Evolutionary conservation across 2,329 filamentous ascomycete genomes (phyloP), one percentile per base, ranked within the genome.

Genomic region (Sordariomycetes sp.): DNA sequence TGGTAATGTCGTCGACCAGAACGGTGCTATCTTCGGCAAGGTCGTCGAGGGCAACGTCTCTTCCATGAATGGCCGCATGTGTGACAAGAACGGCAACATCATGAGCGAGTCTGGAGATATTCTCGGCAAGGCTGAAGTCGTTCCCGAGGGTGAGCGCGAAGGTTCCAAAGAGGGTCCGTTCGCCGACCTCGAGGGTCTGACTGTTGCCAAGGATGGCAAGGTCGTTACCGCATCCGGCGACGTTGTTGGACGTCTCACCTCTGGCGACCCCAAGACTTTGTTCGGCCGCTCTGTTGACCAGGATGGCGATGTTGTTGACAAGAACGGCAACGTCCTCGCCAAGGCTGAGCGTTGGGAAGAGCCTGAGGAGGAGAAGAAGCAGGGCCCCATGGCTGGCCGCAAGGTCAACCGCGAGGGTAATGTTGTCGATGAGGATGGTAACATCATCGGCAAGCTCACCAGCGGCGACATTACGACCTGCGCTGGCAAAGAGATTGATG

Each of bases 291-390:
- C 66, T 8, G 85, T 92, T 14, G 86, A 92, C 37, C 79, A 86
- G 41, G 85, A 93, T 42, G 86, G 86, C 24, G 85, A 92, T 37
- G 77, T 93, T 21, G 67, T 83, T 36, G 86, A 92, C 63, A 79
- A 77, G 54, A 87, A 86, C 49, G 73, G 73, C 21, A 78, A 78
- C 41, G 50, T 61, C 1, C 53, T 78, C 3, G 73, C 71, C 19
- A 68, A 70, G 40, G 72, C 73, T 1, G 73, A 78, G 53, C 63
- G 73, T 15, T 78, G 71, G 71, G 67, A 73, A 44, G 69, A 73
- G 48, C 60, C 63, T 9, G 66, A 64, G 46, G 76, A 61, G 4
- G 59, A 69, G 51, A 67, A 65, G 53, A 60, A 68, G 37, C 57
- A 67, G 43, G 68, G 63, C 37, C 66, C 69, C 30, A 64, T 75